phyloP scores from a whole-genome alignment of 2,329 filamentous ascomycete species.

The Lachnellula subtilissima region DNA sequence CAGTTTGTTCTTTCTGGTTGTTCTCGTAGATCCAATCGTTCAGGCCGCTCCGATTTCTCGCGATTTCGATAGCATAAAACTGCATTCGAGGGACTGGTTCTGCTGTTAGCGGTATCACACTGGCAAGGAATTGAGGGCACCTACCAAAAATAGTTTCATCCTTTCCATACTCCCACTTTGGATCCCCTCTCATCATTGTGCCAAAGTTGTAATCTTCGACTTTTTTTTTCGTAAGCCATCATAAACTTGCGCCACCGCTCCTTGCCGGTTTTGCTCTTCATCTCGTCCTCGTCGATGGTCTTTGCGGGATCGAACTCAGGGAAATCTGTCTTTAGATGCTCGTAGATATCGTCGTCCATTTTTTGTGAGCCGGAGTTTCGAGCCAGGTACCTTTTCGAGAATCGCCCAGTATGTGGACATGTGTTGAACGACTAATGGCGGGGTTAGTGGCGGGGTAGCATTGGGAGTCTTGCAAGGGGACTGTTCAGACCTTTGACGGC shows the following conservation, averaged over 20 bases:
- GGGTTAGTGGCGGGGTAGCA: constrained; percentile 23
- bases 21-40: constrained; percentile 98
- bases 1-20: constrained; percentile 53
- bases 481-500: constrained; percentile 76
- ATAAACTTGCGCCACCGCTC: constrained; percentile 93
- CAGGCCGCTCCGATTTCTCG: constrained; percentile 75
- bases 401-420: constrained; percentile 97
- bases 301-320: constrained; percentile 84
- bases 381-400: constrained; percentile 84
- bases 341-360: constrained; percentile 90
- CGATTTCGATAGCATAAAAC: constrained; percentile 75
- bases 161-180: constrained; percentile 80
- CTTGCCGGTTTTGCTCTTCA: constrained; percentile 97
- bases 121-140: constrained; percentile 22
- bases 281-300: constrained; percentile 82
- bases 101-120: constrained; percentile 6
- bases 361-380: constrained; percentile 87
- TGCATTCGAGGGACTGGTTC: constrained; percentile 60
- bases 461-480: not conserved
- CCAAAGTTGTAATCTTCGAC: constrained; percentile 98
- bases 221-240: constrained; percentile 84
- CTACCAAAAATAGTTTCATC: constrained; percentile 87
- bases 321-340: constrained; percentile 81
- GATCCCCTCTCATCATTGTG: constrained; percentile 77
- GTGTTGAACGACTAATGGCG: constrained; percentile 70